These are phyloP conservation scores for Russula sp. DNA, from an alignment of 768 basidiomycete species.

Conservation along the genomic window DNA sequence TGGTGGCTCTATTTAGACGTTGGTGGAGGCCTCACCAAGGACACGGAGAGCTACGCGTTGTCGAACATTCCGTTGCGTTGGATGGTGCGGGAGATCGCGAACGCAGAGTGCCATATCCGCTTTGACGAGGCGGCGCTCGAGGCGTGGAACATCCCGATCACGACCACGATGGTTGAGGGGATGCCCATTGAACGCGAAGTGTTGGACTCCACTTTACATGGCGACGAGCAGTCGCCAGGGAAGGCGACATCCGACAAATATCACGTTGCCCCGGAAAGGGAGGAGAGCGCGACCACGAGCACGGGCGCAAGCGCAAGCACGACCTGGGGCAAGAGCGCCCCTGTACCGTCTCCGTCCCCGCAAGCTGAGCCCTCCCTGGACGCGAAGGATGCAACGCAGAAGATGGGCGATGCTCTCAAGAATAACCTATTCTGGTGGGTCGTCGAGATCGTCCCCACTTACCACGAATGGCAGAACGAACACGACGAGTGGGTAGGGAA, in stretches of 20 bases:
- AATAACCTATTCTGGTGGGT: conserved; percentile 53
- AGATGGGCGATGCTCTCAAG: conserved; percentile 49
- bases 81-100: conserved; percentile 23
- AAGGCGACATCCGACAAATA: background rate
- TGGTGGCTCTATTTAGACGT: conserved; percentile 4
- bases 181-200: background rate
- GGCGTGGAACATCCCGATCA: conserved; percentile 10
- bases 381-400: conserved; percentile 36
- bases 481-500: conserved; percentile 48
- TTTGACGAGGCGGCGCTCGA: conserved; percentile 15
- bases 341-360: background rate
- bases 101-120: conserved; percentile 9
- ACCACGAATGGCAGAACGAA: conserved; percentile 50
- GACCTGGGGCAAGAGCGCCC: background rate
- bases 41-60: conserved; percentile 9
- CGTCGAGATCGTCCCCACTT: conserved; percentile 57
- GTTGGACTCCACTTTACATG: background rate
- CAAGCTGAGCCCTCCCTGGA: background rate
- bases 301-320: background rate
- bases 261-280: background rate
- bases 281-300: background rate
- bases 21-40: conserved; percentile 15
- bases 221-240: background rate
- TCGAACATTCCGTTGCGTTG: conserved; percentile 22
- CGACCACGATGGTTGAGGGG: background rate